These are phyloP conservation scores for Trichothecium sympodiale DNA, from an alignment of 2,329 filamentous ascomycete species.

Conservation along the genomic window DNA sequence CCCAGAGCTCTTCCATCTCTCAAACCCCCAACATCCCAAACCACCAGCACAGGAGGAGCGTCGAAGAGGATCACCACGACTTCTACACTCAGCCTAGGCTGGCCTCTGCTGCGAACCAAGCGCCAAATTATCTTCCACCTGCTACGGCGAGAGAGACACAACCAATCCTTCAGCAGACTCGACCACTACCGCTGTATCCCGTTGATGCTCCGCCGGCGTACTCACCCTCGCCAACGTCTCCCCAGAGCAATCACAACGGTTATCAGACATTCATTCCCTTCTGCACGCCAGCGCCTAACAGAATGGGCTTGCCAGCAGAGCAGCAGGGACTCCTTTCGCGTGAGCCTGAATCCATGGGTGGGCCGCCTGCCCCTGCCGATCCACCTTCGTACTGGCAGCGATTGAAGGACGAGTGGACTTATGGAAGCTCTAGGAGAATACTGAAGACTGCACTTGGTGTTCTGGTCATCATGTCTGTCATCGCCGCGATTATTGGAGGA, in stretches of 20 bases:
- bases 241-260: slow-evolving; percentile 17
- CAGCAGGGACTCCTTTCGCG: slow-evolving; percentile 28
- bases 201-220: slow-evolving; percentile 39
- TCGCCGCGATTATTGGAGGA: slow-evolving; percentile 12
- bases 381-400: slow-evolving; percentile 17
- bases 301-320: slow-evolving; percentile 33
- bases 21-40: slow-evolving; percentile 6
- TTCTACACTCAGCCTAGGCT: not conserved
- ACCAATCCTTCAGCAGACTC: slow-evolving; percentile 8
- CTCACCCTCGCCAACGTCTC: slow-evolving; percentile 23
- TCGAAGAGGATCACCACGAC: slow-evolving; percentile 11
- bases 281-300: slow-evolving; percentile 8
- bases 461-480: slow-evolving; percentile 20
- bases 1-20: slow-evolving; percentile 6
- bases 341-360: slow-evolving; percentile 36
- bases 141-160: slow-evolving; percentile 2
- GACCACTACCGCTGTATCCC: slow-evolving; percentile 6
- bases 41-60: slow-evolving; percentile 12
- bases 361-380: slow-evolving; percentile 11
- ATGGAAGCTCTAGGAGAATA: slow-evolving; percentile 12
- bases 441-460: slow-evolving; percentile 18
- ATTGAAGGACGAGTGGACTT: slow-evolving; percentile 10
- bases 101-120: slow-evolving; percentile 1
- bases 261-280: slow-evolving; percentile 32
- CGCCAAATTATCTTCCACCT: not conserved